Percentiles rank a stretch among this genome's conserved stretches.
Evolutionary conservation across 1,284 basidiomycete species (phyloP).

Genomic region (Fomitopsis pinicola): DNA sequence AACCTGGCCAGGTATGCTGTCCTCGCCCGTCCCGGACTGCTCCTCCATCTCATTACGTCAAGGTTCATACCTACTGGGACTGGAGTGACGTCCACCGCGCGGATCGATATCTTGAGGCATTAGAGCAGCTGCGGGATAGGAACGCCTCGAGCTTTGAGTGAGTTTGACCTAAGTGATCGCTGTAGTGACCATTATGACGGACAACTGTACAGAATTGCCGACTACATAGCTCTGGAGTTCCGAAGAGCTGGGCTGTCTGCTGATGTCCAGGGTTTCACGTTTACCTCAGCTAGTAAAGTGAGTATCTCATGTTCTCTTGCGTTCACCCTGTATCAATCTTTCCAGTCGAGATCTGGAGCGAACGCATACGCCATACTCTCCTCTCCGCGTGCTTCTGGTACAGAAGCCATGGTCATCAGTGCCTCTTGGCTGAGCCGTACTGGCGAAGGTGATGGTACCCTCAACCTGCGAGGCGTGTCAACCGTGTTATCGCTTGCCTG

Average conservation of each 20-base stretch:
- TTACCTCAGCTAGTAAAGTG: slow-evolving; percentile 45
- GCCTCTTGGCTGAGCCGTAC: slow-evolving; percentile 82
- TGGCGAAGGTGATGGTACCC: slow-evolving; percentile 48
- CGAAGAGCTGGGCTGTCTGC: slow-evolving; percentile 64
- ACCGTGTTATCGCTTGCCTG: slow-evolving; percentile 78
- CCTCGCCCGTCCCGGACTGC: neutral
- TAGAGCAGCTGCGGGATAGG: slow-evolving; percentile 59
- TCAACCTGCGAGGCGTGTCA: slow-evolving; percentile 87
- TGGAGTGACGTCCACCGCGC: slow-evolving; percentile 87
- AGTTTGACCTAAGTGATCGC: slow-evolving; percentile 26
- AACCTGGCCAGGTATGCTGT: slow-evolving; percentile 73
- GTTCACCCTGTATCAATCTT: neutral
- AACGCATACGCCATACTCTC: slow-evolving; percentile 83
- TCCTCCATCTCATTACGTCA: neutral
- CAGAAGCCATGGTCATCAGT: slow-evolving; percentile 86
- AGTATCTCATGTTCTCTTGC: slow-evolving; percentile 12
- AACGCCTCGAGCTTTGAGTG: slow-evolving; percentile 72
- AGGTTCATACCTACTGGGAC: slow-evolving; percentile 87
- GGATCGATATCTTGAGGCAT: slow-evolving; percentile 66
- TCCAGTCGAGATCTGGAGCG: slow-evolving; percentile 41
- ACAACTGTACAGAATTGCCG: slow-evolving; percentile 61
- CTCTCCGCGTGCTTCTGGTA: slow-evolving; percentile 84
- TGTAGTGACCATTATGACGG: neutral
- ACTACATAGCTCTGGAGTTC: slow-evolving; percentile 43
- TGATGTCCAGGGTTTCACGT: slow-evolving; percentile 66